Percentiles rank a stretch among this genome's conserved stretches.
Conservation (phyloP, 306 rosid genomes). For the Castanea crenata region DNA sequence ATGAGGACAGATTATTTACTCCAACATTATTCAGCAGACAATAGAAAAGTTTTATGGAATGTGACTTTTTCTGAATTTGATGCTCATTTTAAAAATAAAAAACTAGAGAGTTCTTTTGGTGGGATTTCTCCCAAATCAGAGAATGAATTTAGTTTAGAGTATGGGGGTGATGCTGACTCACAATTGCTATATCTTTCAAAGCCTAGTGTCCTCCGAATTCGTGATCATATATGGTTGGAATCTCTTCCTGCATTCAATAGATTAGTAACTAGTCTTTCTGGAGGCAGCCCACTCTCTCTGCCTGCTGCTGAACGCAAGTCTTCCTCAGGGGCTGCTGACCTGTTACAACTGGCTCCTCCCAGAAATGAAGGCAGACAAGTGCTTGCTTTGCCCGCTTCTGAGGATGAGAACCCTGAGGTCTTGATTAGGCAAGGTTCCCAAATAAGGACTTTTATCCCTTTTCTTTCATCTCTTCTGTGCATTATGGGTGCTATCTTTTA, state of each 20-base stretch:
- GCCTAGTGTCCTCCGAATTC: conserved; percentile 18
- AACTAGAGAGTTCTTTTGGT: conserved; percentile 18
- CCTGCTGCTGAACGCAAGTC: conserved; percentile 3
- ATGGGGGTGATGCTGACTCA: not conserved
- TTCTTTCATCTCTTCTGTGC: conserved; percentile 5
- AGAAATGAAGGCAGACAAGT: not conserved
- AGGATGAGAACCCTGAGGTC: not conserved
- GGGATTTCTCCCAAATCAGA: conserved; percentile 25
- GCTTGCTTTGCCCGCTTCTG: conserved; percentile 17
- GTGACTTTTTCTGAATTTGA: conserved; percentile 58
- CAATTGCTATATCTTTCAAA: conserved; percentile 1
- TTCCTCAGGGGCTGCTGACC: not conserved
- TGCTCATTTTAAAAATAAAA: conserved; percentile 53
- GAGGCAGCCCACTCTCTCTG: conserved; percentile 7
- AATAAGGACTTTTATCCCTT: conserved; percentile 2
- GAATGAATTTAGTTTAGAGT: conserved; percentile 28
- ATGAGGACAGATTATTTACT: conserved; percentile 66
- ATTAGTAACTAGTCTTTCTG: conserved; percentile 9
- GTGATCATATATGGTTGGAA: conserved; percentile 13
- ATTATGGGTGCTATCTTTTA: conserved; percentile 13
- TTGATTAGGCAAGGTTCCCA: conserved; percentile 1
- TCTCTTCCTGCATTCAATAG: conserved; percentile 14
- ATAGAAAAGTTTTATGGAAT: conserved; percentile 59
- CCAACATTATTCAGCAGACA: conserved; percentile 39
- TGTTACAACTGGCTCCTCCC: not conserved